Evolutionary conservation across 176 grass and related monocot species (phyloP).

Genomic region (Neostapfia colusana): DNA sequence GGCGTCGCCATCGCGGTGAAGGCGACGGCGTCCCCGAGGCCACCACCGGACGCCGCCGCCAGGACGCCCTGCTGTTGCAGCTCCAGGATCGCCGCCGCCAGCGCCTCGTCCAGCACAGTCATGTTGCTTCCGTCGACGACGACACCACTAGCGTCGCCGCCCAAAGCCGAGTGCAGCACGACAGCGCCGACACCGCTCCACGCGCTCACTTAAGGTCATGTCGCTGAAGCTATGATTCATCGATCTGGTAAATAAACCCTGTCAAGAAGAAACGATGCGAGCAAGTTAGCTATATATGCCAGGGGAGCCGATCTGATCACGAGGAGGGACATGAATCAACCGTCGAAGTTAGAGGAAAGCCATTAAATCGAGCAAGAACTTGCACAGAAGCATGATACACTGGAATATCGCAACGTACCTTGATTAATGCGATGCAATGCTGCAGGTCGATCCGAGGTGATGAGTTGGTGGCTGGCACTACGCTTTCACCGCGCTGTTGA

Average conservation of each 20-base stretch:
- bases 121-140: slow-evolving; percentile 20
- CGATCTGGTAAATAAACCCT: slow-evolving; percentile 6
- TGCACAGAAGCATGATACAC: not conserved
- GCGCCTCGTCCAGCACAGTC: slow-evolving; percentile 60
- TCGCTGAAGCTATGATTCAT: slow-evolving; percentile 58
- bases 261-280: not conserved
- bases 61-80: slow-evolving; percentile 47
- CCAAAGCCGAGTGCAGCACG: slow-evolving; percentile 11
- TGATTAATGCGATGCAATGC: slow-evolving; percentile 14
- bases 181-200: slow-evolving; percentile 2
- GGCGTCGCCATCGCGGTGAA: slow-evolving; percentile 28
- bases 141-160: not conserved
- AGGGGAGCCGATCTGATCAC: slow-evolving; percentile 12
- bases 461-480: not conserved
- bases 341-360: not conserved
- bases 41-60: not conserved
- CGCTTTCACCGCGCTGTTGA: too few species aligned
- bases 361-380: slow-evolving; percentile 2
- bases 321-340: not conserved
- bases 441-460: slow-evolving; percentile 7
- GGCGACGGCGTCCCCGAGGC: too few species aligned
- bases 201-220: slow-evolving; percentile 47
- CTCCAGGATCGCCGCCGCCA: slow-evolving; percentile 57
- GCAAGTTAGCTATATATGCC: not conserved
- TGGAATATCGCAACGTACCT: slow-evolving; percentile 9